Evolutionary conservation across 2,329 filamentous ascomycete species (phyloP).

Genomic region (Aspergillus fumigatiaffinis): DNA sequence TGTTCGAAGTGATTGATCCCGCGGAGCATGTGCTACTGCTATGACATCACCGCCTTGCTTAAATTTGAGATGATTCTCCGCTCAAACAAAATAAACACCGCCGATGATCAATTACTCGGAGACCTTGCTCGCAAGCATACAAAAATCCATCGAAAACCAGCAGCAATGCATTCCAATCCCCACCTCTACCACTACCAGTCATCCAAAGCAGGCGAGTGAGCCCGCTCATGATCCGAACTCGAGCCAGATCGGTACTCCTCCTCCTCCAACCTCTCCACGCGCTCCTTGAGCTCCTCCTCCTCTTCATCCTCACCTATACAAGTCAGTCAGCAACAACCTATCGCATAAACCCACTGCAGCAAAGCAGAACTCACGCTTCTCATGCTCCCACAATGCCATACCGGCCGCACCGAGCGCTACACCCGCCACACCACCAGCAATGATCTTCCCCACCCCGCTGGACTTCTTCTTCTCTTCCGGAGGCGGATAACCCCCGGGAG

Average conservation of each 20-base stretch:
- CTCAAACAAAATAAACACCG: background rate
- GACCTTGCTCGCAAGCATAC: background rate
- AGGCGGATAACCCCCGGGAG: constrained; percentile 9
- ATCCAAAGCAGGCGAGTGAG: background rate
- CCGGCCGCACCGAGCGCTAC: constrained; percentile 54
- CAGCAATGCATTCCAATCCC: background rate
- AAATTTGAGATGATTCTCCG: background rate
- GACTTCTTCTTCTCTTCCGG: constrained; percentile 34
- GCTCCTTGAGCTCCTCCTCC: constrained; percentile 3
- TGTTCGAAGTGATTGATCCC: background rate
- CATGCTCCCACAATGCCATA: constrained; percentile 55
- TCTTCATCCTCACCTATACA: constrained; percentile 2
- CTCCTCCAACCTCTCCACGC: constrained; percentile 3
- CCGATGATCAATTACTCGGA: background rate
- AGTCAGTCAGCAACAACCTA: background rate
- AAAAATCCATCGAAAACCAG: background rate
- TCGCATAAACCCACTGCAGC: background rate
- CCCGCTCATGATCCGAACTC: constrained; percentile 10
- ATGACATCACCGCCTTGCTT: background rate
- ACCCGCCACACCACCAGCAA: constrained; percentile 56
- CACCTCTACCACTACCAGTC: background rate
- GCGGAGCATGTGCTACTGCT: too few species aligned
- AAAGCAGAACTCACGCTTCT: constrained; percentile 45
- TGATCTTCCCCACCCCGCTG: constrained; percentile 49
- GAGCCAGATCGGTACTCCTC: background rate